Evolutionary conservation across 176 grass and related monocot genomes (phyloP), one percentile per base, ranked within the genome.

Genomic region (Hordeum marinum): DNA sequence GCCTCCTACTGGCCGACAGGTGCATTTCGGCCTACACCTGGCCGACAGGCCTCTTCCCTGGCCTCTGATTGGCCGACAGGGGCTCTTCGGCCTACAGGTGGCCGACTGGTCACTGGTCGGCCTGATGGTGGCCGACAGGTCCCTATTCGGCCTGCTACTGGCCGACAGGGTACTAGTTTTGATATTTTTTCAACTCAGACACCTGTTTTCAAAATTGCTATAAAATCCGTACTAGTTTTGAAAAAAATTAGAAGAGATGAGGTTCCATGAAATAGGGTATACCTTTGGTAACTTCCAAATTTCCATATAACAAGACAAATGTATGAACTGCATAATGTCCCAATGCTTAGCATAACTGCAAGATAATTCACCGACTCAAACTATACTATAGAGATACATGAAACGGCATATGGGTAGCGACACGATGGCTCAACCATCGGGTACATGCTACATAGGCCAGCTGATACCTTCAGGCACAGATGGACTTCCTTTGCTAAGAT

Each of bases 381-480:
- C 15, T 52, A 15, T 52, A 74, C 23, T 21, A 40, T 3, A 31
- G 31, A n/a, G 12, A 72, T 7, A 17, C 62, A 14, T 66, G 8
- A 20, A 78, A 61, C 31, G 74, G 4, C 32, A 73, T 39, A 72
- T 63, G 76, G 12, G 26, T 41, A 48, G 25, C 3, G 12, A 80
- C 83, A 31, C 15, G 10, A 61, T 79, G 67, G 11, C 3, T 34
- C 32, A 55, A 79, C 26, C 7, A 29, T 74, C 24, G 0, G 26
- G 8, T 34, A n/a, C 66, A 61, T 61, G 32, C 83, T 78, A 69
- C 31, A 68, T 85, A 79, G 18, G 36, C 12, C 71, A 77, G 70
- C 69, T 10, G 68, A 45, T 81, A 65, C 63, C 52, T 83, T 77
- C 65, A 88, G 68, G 59, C 27, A 68, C 9, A 80, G 11, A 80